phyloP scores from a whole-genome alignment of 2,329 filamentous ascomycete species.

The Penicillium polonicum region DNA sequence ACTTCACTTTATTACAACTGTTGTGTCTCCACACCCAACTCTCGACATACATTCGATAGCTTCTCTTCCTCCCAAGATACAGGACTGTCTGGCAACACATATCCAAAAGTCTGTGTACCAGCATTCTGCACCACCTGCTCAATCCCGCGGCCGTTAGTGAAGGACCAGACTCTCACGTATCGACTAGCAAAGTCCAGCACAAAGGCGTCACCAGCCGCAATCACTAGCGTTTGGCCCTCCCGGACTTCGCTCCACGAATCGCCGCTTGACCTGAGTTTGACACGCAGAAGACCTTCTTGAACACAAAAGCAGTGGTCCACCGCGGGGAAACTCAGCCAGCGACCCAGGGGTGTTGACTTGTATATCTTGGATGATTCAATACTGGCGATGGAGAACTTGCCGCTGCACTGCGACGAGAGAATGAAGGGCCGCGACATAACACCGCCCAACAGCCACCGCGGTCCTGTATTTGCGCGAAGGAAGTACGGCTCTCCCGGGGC shows the following conservation, averaged over 20 bases:
- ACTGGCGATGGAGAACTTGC: neutral
- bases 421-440: neutral
- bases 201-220: neutral
- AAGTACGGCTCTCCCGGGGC: neutral
- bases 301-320: neutral
- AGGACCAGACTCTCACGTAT: neutral
- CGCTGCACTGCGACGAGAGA: neutral
- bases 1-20: too few relatives aligned
- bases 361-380: neutral
- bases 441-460: neutral
- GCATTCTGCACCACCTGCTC: neutral
- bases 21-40: too few relatives aligned
- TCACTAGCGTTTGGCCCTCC: neutral
- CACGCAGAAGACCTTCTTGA: neutral
- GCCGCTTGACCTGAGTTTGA: neutral
- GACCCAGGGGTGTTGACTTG: neutral
- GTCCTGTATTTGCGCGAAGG: neutral
- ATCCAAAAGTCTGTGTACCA: neutral
- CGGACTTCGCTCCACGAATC: neutral
- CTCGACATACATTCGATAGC: neutral
- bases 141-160: neutral
- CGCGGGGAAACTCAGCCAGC: neutral
- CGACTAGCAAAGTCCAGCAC: neutral
- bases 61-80: neutral
- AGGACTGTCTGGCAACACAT: neutral